A percentile compares a stretch with the other conserved stretches of the same genome.
These are phyloP conservation scores for Cryptococcus sp. DNA, from an alignment of 1,284 basidiomycete species.

Conservation along the genomic window DNA sequence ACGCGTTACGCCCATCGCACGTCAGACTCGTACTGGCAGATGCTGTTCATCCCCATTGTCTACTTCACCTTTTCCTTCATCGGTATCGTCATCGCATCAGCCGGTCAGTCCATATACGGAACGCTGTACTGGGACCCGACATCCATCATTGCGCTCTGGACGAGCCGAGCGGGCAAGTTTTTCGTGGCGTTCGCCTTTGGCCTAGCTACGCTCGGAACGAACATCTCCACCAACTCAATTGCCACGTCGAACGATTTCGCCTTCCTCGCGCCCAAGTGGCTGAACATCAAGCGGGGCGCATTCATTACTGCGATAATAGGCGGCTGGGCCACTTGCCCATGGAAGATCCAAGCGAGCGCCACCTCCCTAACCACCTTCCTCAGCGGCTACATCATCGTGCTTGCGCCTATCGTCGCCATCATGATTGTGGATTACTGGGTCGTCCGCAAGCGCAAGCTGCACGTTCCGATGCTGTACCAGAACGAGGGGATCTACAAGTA, in stretches of 20 bases:
- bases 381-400: constrained; percentile 48
- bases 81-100: constrained; percentile 58
- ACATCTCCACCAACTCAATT: constrained; percentile 69
- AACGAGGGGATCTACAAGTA: constrained; percentile 51
- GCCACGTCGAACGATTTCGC: constrained; percentile 77
- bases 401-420: constrained; percentile 46
- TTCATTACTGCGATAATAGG: constrained; percentile 72
- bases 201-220: constrained; percentile 70
- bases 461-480: constrained; percentile 50
- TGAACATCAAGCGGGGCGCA: constrained; percentile 76
- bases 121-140: constrained; percentile 58
- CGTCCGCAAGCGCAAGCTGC: constrained; percentile 32
- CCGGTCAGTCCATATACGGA: constrained; percentile 45
- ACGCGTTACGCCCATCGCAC: constrained; percentile 52
- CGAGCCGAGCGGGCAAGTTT: constrained; percentile 68
- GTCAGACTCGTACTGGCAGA: constrained; percentile 37
- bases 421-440: constrained; percentile 50
- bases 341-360: constrained; percentile 49
- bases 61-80: constrained; percentile 48
- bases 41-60: constrained; percentile 44
- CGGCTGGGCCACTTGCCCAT: constrained; percentile 60
- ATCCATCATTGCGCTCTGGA: constrained; percentile 59
- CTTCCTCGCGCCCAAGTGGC: constrained; percentile 59
- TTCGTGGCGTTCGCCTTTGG: constrained; percentile 70
- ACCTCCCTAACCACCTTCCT: constrained; percentile 50